phyloP scores from a whole-genome alignment of 768 basidiomycete genomes.

The Rhodosporidiobolus sp. region DNA sequence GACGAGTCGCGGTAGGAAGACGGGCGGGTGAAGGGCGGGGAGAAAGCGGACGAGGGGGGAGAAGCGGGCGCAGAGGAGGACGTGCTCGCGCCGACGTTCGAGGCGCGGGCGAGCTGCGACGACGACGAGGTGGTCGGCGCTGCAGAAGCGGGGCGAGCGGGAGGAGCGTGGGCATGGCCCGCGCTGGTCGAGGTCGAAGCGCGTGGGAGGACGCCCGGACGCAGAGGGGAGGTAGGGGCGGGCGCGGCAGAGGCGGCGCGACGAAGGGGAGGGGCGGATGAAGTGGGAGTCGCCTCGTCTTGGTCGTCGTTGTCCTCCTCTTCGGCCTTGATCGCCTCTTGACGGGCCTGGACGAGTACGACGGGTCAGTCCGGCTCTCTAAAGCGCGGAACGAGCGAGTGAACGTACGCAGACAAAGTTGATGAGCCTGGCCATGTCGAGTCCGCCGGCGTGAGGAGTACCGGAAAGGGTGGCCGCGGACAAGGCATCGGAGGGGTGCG shows the following conservation, averaged over 20 bases:
- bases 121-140: neutral
- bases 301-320: constrained; percentile 34
- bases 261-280: constrained; percentile 5
- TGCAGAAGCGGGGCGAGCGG: constrained; percentile 15
- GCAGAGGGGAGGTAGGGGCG: constrained; percentile 15
- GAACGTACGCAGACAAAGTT: constrained; percentile 36
- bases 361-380: fast-evolving
- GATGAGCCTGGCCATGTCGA: constrained; percentile 30
- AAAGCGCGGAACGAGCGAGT: neutral
- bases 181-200: neutral
- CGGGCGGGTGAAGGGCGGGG: constrained; percentile 8
- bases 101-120: neutral
- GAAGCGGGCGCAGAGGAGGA: constrained; percentile 27
- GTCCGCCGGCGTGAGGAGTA: neutral
- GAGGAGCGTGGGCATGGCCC: too few relatives aligned
- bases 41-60: constrained; percentile 26
- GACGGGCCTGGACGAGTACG: constrained; percentile 16
- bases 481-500: neutral
- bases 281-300: neutral
- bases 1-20: neutral
- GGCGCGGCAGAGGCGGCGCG: constrained; percentile 20
- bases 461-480: too few relatives aligned
- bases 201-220: constrained; percentile 13
- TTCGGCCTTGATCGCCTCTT: constrained; percentile 37
- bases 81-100: neutral